Evolutionary conservation across 2,329 filamentous ascomycete species (phyloP).

Genomic region (Sporothrix inflata): DNA sequence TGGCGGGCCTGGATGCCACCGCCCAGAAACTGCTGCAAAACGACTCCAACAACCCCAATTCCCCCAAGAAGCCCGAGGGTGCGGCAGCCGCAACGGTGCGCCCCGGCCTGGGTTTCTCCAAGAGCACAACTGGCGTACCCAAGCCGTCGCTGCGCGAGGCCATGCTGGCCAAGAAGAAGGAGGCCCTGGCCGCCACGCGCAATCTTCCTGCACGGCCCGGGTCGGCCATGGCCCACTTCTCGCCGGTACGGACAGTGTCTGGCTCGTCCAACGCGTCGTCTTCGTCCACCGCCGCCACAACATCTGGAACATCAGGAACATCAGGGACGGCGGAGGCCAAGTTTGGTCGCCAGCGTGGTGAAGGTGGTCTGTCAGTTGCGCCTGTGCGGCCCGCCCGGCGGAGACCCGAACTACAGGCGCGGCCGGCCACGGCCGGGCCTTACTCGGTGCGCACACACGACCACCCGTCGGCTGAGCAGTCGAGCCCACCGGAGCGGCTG

Average conservation of each 20-base stretch:
- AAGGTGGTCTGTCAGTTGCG: conserved; percentile 62
- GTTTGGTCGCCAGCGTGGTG: conserved; percentile 46
- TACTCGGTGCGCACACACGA: conserved; percentile 65
- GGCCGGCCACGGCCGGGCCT: conserved; percentile 67
- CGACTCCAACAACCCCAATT: conserved; percentile 79
- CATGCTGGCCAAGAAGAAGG: conserved; percentile 80
- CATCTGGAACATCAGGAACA: not conserved
- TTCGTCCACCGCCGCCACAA: conserved; percentile 36
- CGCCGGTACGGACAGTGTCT: conserved; percentile 53
- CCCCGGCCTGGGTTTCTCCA: conserved; percentile 63
- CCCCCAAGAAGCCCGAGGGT: conserved; percentile 54
- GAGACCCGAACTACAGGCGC: conserved; percentile 59
- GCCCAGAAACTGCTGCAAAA: conserved; percentile 81
- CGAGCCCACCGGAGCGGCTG: conserved; percentile 51
- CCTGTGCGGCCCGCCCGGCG: conserved; percentile 64
- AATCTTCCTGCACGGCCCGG: conserved; percentile 62
- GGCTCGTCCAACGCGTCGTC: conserved; percentile 42
- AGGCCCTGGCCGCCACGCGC: conserved; percentile 54
- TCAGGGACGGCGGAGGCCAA: not conserved
- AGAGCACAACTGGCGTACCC: conserved; percentile 60
- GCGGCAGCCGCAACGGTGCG: conserved; percentile 45
- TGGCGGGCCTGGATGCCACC: conserved; percentile 75
- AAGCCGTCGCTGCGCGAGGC: conserved; percentile 77
- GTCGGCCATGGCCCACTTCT: conserved; percentile 66
- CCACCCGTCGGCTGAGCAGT: conserved; percentile 45